Percentiles rank a stretch among this genome's conserved stretches.
These are phyloP conservation scores for Lasiosphaeria hispida DNA, from an alignment of 495 filamentous ascomycete species.

Conservation along the genomic window DNA sequence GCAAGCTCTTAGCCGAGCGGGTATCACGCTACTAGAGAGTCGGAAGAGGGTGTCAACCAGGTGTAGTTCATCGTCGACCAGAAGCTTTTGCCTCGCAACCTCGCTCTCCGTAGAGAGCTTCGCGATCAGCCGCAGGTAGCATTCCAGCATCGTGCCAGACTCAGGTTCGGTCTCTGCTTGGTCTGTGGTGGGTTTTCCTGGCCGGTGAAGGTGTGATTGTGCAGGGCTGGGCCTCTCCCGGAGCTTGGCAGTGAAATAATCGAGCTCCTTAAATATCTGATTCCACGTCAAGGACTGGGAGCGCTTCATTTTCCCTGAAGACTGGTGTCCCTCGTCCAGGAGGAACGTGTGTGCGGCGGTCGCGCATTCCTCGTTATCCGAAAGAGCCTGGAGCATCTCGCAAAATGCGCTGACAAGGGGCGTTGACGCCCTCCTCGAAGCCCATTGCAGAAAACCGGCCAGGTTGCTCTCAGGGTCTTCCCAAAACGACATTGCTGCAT, in stretches of 20 bases:
- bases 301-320: constrained; percentile 71
- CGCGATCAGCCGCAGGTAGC: constrained; percentile 81
- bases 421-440: constrained; percentile 85
- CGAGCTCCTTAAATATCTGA: constrained; percentile 87
- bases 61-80: constrained; percentile 60
- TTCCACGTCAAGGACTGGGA: constrained; percentile 82
- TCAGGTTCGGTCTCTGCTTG: constrained; percentile 74
- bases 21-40: constrained; percentile 65
- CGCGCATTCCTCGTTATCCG: constrained; percentile 74
- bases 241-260: constrained; percentile 67
- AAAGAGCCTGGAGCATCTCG: constrained; percentile 86
- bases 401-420: constrained; percentile 93
- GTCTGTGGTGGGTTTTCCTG: constrained; percentile 53
- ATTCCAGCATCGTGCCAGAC: constrained; percentile 85
- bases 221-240: constrained; percentile 58
- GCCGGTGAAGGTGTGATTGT: constrained; percentile 55
- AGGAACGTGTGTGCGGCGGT: constrained; percentile 82
- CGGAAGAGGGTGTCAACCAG: constrained; percentile 65
- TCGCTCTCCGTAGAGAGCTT: constrained; percentile 70
- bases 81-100: constrained; percentile 64
- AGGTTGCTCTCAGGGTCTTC: constrained; percentile 82
- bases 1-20: constrained; percentile 71
- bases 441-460: constrained; percentile 92
- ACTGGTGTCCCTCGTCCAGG: constrained; percentile 74
- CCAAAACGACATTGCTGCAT: constrained; percentile 87